Base-by-base conservation (phyloP, 2,329 filamentous ascomycete species). In the Claviceps citrina region DNA sequence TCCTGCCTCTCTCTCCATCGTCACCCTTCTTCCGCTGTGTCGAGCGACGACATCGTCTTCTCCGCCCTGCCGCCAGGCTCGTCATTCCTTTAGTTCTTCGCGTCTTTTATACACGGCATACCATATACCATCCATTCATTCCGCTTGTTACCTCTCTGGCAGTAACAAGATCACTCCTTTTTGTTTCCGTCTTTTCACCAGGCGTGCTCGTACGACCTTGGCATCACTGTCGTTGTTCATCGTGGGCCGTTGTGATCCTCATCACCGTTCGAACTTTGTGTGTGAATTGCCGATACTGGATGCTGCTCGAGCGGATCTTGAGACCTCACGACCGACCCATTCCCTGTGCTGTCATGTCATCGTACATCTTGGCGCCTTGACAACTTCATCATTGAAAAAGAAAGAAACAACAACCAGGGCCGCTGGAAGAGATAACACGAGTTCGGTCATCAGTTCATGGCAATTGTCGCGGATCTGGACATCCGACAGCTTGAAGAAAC, bases 61-160 rank as follows among this genome's bases (percentile, higher is more conserved):
- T 45, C 54, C 60, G 67, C 67, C 66, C 67, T 70, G 68, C 66
- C 64, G 68, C 67, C 68, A 60, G 71, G 70, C 68, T 60, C 63
- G 66, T 62, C 73, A 66, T 62, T 74, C 70, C 52, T 72, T 73
- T 64, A 54, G 50, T 56, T 51, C 31, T 35, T 37, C 43, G 26
- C 41, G 38, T 41, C 33, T 32, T 42, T 33, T 45, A 45, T 44
- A 47, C 34, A 28, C 39, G n/a, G 33, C 18, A 37, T n/a, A 18
- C 47, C 59, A 55, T 60, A 26, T 5, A 13, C 18, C 33, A 15
- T 26, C 15, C 63, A 56, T 57, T 68, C 64, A 51, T 64, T 62
- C 60, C 47, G 43, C 12, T 40, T 34, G 30, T 42, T 25, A 15
- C 32, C 20, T 22, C 20, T n/a, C 13, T 5, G n/a, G n/a, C n/a